Conservation (phyloP, 345 rosid species). For the Populus pruinosa region DNA sequence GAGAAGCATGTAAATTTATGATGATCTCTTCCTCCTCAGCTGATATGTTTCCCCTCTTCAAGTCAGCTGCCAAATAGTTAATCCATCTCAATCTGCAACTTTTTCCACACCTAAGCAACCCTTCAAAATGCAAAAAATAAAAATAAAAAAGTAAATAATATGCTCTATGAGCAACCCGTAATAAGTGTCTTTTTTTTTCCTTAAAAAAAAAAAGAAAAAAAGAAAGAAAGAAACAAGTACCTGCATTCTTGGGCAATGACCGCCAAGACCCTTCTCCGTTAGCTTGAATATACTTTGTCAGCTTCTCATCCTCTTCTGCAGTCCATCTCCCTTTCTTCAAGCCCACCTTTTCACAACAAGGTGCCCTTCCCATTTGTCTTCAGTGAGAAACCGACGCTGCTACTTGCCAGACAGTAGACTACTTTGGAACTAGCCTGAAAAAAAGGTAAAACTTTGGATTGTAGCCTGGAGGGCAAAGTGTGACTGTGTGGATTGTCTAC, state of each 20-base stretch:
- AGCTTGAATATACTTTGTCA: constrained; percentile 43
- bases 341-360: constrained; percentile 68
- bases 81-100: constrained; percentile 93
- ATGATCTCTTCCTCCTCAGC: constrained; percentile 60
- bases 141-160: not conserved
- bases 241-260: constrained; percentile 64
- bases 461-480: not conserved
- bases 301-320: constrained; percentile 49
- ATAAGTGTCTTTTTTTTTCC: too few relatives aligned
- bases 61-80: constrained; percentile 66
- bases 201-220: not conserved
- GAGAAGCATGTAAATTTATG: constrained; percentile 54
- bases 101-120: constrained; percentile 83
- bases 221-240: constrained; percentile 11
- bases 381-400: not conserved
- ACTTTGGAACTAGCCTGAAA: not conserved
- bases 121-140: constrained; percentile 21
- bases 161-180: not conserved
- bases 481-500: not conserved
- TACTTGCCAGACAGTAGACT: not conserved
- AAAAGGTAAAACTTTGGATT: not conserved
- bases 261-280: constrained; percentile 73
- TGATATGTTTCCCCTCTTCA: constrained; percentile 77
- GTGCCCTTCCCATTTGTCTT: constrained; percentile 57
- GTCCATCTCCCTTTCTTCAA: constrained; percentile 66